phyloP scores from a whole-genome alignment of 2,329 filamentous ascomycete species.

The Venturia asperata region DNA sequence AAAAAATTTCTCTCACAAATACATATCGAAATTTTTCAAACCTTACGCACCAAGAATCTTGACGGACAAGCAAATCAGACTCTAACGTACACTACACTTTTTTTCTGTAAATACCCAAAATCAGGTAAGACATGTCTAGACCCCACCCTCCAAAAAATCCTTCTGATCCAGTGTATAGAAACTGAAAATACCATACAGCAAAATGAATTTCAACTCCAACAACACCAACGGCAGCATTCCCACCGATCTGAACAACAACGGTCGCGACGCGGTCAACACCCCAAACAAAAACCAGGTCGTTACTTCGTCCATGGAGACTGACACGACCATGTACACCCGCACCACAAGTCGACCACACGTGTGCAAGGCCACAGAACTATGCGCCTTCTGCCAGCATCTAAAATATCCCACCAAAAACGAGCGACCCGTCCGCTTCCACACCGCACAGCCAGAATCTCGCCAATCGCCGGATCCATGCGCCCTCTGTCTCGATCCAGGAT shows the following conservation, averaged over 20 bases:
- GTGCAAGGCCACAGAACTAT: background rate
- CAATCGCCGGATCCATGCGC: background rate
- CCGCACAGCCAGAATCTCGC: background rate
- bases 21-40: background rate
- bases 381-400: background rate
- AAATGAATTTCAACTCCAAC: background rate
- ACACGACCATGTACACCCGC: background rate
- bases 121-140: background rate
- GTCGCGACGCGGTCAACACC: background rate
- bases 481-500: no score
- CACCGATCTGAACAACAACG: background rate
- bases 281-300: background rate
- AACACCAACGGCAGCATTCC: background rate
- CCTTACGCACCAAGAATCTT: background rate
- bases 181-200: background rate
- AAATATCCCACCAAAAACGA: no score
- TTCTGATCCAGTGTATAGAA: background rate
- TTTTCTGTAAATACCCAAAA: background rate
- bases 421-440: background rate
- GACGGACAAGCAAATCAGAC: background rate
- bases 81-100: background rate
- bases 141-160: background rate
- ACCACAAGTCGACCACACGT: background rate
- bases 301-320: background rate
- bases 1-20: background rate